These are phyloP conservation scores for Citrus unshiu DNA, from an alignment of 345 rosid genomes.

Conservation along the genomic window DNA sequence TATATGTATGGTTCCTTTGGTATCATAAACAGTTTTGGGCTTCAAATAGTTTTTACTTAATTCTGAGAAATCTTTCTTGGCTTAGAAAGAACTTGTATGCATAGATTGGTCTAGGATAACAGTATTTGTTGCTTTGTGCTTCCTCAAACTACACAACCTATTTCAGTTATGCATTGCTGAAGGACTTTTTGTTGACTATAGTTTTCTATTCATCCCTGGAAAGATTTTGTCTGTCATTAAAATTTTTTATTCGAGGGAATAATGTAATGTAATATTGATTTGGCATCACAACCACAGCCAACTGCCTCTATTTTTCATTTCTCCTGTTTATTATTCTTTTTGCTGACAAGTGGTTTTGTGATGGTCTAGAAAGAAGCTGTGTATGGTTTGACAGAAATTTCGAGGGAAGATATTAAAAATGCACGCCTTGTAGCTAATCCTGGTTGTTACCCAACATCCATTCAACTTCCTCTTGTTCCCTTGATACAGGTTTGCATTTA, in stretches of 20 bases:
- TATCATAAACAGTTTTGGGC: background rate
- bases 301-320: background rate
- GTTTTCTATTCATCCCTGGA: background rate
- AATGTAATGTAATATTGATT: background rate
- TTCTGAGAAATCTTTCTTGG: background rate
- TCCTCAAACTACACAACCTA: background rate
- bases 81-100: background rate
- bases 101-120: background rate
- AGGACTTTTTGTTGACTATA: background rate
- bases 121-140: background rate
- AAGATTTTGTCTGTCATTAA: background rate
- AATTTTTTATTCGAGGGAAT: background rate
- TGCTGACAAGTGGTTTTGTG: constrained; percentile 13
- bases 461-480: constrained; percentile 96
- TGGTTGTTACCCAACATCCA: constrained; percentile 95
- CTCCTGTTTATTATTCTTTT: background rate
- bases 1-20: background rate
- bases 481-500: constrained; percentile 55
- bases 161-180: background rate
- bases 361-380: constrained; percentile 73
- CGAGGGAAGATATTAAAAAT: constrained; percentile 55
- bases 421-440: constrained; percentile 94
- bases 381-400: constrained; percentile 91
- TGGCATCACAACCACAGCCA: background rate
- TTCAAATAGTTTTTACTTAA: background rate